Evolutionary conservation across 2,329 filamentous ascomycete species (phyloP).

Genomic region (Colletotrichum sp.): DNA sequence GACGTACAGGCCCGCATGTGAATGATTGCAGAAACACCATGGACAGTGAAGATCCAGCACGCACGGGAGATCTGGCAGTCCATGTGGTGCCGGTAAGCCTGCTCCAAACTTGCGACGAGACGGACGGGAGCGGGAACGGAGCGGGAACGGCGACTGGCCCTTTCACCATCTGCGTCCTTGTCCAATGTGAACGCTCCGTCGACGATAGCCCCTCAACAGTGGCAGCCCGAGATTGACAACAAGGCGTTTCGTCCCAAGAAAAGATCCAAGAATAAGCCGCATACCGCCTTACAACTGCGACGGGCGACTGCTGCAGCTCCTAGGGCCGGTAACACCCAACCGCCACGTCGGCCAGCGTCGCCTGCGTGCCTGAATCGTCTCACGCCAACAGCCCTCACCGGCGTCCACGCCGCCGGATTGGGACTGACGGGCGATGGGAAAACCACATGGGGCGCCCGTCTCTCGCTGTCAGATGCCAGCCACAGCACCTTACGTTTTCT

Average conservation of each 20-base stretch:
- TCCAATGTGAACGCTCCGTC: not conserved
- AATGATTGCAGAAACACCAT: not conserved
- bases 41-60: not conserved
- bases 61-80: not conserved
- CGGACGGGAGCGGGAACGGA: not conserved
- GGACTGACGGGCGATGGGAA: not conserved
- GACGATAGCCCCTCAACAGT: not conserved
- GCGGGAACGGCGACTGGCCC: not conserved
- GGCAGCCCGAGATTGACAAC: not conserved
- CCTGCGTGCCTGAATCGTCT: conserved; percentile 5
- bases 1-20: not conserved
- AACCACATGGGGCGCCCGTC: not conserved
- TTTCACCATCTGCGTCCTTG: not conserved
- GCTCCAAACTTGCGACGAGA: conserved; percentile 5
- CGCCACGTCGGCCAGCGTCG: conserved; percentile 5
- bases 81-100: not conserved
- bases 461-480: not conserved
- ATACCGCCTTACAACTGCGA: not conserved
- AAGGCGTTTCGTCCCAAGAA: not conserved
- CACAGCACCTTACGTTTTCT: not conserved
- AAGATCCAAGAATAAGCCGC: not conserved
- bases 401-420: not conserved
- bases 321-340: conserved; percentile 14
- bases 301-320: not conserved
- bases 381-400: not conserved